Base-by-base conservation (phyloP, 331 rosid genomes). In the Pyracantha coccinea region DNA sequence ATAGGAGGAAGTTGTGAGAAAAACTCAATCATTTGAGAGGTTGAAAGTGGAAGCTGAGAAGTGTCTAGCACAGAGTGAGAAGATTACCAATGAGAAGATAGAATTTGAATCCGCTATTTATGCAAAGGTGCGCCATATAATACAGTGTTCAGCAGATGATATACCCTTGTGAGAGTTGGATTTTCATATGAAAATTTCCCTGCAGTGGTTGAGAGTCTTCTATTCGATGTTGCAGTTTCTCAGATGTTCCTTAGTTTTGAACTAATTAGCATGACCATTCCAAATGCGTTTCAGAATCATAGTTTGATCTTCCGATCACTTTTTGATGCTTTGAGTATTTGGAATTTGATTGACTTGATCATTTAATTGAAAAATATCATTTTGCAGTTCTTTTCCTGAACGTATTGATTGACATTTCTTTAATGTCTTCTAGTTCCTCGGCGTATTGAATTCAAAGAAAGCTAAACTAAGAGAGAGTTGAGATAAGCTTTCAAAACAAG, bases 21-120 rank as follows among this genome's bases (percentile, higher is more conserved):
- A 94, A 77, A 82, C 84, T 38, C 91, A 81, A 66, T 87, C 89
- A 2, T 84, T 74, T 77, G 96, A 92, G 86, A 92, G 82, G 83
- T 81, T 90, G 88, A 92, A 92, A 85, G 87, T 64, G 74, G 99
- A 94, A 76, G 88, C 96, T 38, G 93, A 94, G 80, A 90, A 86
- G 78, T 90, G 92, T 77, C 75, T 94, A 80, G 83, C 81, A 57
- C 96, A 90, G 78, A 88, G 95, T 80, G 96, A 94, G 81, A 90
- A 77, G 76, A 71, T 92, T 27, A 80, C 88, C 83, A 77, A 73
- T 8, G 97, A 86, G 76, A 91, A 83, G 86, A 84, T 81, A 73
- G 97, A 92, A 73, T 92, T 94, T 69, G 97, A 94, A 80, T 76
- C 87, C 73, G 88, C 85, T 68, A 77, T 87, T 64, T 94, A 87